Evolutionary conservation across 192 early-diverging fungal genomes (phyloP), one percentile per base, ranked within the genome.

Genomic region (Paraglomus brasilianum): DNA sequence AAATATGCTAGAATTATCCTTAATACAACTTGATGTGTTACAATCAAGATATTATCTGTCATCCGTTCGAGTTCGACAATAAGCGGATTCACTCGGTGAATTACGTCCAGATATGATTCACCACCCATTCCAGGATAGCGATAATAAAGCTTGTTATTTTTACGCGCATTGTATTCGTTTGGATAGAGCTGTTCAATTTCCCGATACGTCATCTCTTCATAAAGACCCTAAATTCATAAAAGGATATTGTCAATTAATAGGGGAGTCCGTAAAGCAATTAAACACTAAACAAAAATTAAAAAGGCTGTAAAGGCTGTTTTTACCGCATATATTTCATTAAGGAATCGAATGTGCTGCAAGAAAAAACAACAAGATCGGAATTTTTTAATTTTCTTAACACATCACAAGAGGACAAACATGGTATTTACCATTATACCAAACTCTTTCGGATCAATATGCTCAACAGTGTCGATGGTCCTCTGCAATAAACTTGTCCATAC

Each of bases 11-110:
- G 78, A 61, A 98, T 77, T 42, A 94, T 97, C 43, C 96, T 82
- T 69, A 94, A 78, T 55, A 95, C 91, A 15, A 95, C 96, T 44
- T 92, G 86, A 81, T 98, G 96, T 0, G 95, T 95, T 15, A 97
- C 88, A 72, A 98, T 88, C 67, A 97, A 65, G 21, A 92, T 86
- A 41, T 89, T 89, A 46, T 88, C 86, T 8, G 88, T 88, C 86
- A 95, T 96, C 58, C 96, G 83, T 76, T 98, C 96, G 62, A 96
- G 81, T 78, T 98, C 96, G 57, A 98, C 87, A 74, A 98, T 96
- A 50, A 97, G 79, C 39, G 95, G 94, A 72, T 94, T 84, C 58
- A 98, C 69, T 19, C 95, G 83, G 75, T 97, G 92, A 58, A 98
- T 95, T 21, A 98, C 95, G 73, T 98, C 96, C 15, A 88, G 62